A percentile compares a stretch with the other conserved stretches of the same genome.
Conservation (phyloP, 768 basidiomycete genomes). For the Leccinum aurantiacum region DNA sequence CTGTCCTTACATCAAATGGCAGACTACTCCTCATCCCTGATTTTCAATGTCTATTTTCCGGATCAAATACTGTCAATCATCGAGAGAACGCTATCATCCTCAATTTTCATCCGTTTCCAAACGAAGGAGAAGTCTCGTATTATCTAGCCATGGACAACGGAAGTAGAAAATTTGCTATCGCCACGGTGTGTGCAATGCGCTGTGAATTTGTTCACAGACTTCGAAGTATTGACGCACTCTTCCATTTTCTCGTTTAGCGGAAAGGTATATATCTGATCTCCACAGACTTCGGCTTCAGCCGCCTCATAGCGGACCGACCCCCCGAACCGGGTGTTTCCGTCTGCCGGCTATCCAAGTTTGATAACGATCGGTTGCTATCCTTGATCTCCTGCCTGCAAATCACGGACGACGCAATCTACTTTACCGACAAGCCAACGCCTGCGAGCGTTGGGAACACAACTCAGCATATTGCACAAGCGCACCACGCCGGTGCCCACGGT, state of each 20-base stretch:
- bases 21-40: constrained; percentile 28
- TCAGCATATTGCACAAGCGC: background rate
- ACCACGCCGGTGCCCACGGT: background rate
- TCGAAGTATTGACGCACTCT: background rate
- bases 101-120: constrained; percentile 23
- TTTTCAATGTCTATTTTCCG: constrained; percentile 28
- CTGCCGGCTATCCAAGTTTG: constrained; percentile 17
- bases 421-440: constrained; percentile 35
- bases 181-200: constrained; percentile 38
- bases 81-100: constrained; percentile 34
- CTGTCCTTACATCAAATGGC: constrained; percentile 29
- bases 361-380: constrained; percentile 17
- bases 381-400: constrained; percentile 54
- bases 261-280: constrained; percentile 30
- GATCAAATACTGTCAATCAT: constrained; percentile 37
- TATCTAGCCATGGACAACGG: constrained; percentile 50
- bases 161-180: constrained; percentile 44
- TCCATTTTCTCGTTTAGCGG: constrained; percentile 1
- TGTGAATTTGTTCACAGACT: background rate
- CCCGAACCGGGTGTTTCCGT: constrained; percentile 33
- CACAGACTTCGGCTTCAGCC: constrained; percentile 23
- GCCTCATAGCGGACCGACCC: constrained; percentile 29
- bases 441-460: background rate
- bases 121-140: constrained; percentile 30
- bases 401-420: constrained; percentile 50